Base-by-base conservation (phyloP, 805 yeast species). In the Suhomyces sp. region DNA sequence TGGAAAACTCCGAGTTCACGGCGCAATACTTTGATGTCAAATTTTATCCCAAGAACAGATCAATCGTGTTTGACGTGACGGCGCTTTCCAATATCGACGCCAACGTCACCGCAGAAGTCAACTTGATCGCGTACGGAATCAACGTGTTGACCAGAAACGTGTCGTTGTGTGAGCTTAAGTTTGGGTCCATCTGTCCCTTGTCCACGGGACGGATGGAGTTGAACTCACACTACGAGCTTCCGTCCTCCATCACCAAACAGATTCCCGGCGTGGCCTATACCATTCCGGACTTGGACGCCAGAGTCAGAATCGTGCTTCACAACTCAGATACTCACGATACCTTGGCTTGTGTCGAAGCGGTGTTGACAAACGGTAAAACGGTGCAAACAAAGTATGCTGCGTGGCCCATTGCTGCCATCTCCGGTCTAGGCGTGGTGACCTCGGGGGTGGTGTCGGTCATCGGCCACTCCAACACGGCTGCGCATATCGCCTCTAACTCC, bases 401-500 rank as follows among this genome's bases (percentile, higher is more conserved):
- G 13, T 57, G 99, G 99, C 96, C 96, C 8, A 87, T 94, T 60
- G 98, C 97, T 4, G 92, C 90, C 22, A 81, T 94, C 44, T 83
- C 97, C 3, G 96, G 96, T 47, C 68, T 90, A 45, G 98, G 98
- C 55, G 81, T 94, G 47, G 68, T 91, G 46, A 87, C 96, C 4
- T 88, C 97, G 1, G 97, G 96, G 23, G 80, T 90, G 52, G 84
- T 90, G 35, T 89, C 97, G 0, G 84, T 91, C 41, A 78, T 87
- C 58, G 97, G 98, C 9, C 94, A 92, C 67, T 85, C 94, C 17
- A 84, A 86, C 55, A 93, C 97, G 1, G 96, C 99, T 2, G 92
- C 97, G 3, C 98, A 94, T 67, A 91, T 94, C 65, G 97, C 97
- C n/a, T 88, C 97, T 17, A 94, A 94, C 73, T 87, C 97, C 15